Evolutionary conservation across 331 rosid genomes (phyloP), one percentile per base, ranked within the genome.

Genomic region (Cydonia oblonga): DNA sequence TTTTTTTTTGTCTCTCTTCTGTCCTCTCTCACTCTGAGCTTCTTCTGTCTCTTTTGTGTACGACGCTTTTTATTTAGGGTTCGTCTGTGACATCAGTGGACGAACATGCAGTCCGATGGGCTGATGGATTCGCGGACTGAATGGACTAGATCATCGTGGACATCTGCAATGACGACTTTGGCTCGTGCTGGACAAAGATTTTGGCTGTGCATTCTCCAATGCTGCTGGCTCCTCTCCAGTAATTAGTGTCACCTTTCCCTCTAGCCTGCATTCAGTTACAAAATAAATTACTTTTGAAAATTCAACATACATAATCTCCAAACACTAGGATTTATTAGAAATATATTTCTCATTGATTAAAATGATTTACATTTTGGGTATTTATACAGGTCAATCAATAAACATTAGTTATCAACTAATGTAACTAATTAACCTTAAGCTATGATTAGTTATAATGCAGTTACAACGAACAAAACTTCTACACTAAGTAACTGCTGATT

Each of bases 171-270:
- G 8, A 86, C 78, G 2, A 89, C 84, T 63, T 83, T 75, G 22
- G 96, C 96, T 59, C 91, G 0, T 89, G 91, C 28, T 77, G 35
- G 2, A 51, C 86, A 2, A 87, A 91, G 10, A 86, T 60, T 68
- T 76, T 76, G 4, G 91, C 90, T 0, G 88, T 87, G 66, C 83
- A 73, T 71, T 84, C 82, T 0, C 91, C 96, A 0, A 91, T 89
- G 18, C 93, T 91, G 20, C 97, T 89, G 0, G 90, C 97, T 65
- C 93, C 96, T 13, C 96, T 13, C 96, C 96, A 0, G 96, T 89
- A 64, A 91, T 86, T 13, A 91, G 11, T 0, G 93, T 93, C 25
- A 87, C 97, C 72, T 87, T 89, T 44, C 93, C 96, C 58, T 82
- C 88, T 3, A 91, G 44, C 87, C 92, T 89, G 23, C 24, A 30